Evolutionary conservation across 2,329 filamentous ascomycete genomes (phyloP), one percentile per base, ranked within the genome.

Genomic region (Clonostachys sp.): DNA sequence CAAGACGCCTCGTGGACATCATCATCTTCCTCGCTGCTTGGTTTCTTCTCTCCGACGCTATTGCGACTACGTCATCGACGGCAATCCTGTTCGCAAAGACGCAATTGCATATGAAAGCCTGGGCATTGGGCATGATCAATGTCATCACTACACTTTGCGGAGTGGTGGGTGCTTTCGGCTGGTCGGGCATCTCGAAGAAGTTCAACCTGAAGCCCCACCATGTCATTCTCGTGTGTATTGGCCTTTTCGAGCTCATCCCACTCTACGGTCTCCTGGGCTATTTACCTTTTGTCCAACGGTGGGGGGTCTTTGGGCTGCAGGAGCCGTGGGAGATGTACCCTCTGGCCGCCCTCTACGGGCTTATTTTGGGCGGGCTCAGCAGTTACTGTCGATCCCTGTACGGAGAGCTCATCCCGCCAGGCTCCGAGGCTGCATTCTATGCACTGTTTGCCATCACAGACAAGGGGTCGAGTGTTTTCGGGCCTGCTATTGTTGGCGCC

Each of bases 271-370:
- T 99, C 12, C 70, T 95, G 16, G 91, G 91, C 1, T 96, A 94
- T 60, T 75, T 97, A 14, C 90, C 91, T 1, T 82, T 89, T 7
- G 78, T 99, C 42, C 79, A 83, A 56, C 71, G 75, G 8, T 81
- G 87, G 66, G 91, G 90, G 1, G 83, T 89, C 6, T 70, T 91
- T 39, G 94, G 94, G 2, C 75, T 99, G n/a, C 91, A 96, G 65
- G 85, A 94, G 61, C 86, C 89, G 4, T 96, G 91, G 89, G 94
- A 99, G 58, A 96, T 99, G 89, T 97, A 94, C 58, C 89, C 89
- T 0, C 70, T 99, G 1, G 91, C 90, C 0, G 87, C 88, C 4
- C 82, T 97, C 12, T 97, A 96, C 64, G 94, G 94, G 0, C 82
- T 99, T 44, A 91, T 97, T 3, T 81, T 97, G 33, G 94, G 94